Evolutionary conservation across 2,329 filamentous ascomycete genomes (phyloP), one percentile per base, ranked within the genome.

Genomic region (Sporothrix protearum): DNA sequence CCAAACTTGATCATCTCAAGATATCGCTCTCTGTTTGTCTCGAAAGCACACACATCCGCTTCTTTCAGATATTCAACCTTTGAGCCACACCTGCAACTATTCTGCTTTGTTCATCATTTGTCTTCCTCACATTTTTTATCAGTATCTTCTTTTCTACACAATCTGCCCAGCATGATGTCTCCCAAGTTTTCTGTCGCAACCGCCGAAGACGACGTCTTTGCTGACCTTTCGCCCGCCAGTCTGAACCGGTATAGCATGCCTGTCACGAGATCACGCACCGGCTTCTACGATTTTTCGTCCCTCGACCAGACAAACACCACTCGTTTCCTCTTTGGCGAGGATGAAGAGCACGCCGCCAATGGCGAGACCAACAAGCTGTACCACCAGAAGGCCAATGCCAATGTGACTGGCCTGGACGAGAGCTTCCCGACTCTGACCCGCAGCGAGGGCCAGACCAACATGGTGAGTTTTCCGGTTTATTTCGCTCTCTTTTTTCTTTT

Each of bases 191-290:
- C 51, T 25, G n/a, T 45, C 25, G 16, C 51, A 14, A 22, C 25
- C 30, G 22, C 45, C 14, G 66, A 69, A 14, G 67, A 69, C 36
- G 68, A 72, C 47, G 16, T 36, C 5, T 68, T 69, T 61, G 16
- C 72, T 73, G 64, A 74, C 73, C 19, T 45, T 19, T 47, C 73
- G 12, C 45, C 57, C 5, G 16, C n/a, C 47, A 96, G 93, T 76
- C 85, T 91, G 73, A 96, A 97, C 80, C 91, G 95, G 75, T 97
- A 97, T 81, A 97, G 95, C 4, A 94, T 97, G 92, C 95, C 95
- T 42, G 92, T 95, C 68, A 93, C 91, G 64, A 87, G 87, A 73
- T 88, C 89, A 75, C 88, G 91, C 75, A 89, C 85, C 75, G 87
- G 90, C 74, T 82, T 89, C 76, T 89, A 91, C 78, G 89, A 90